Percentiles rank a stretch among this genome's conserved stretches.
These are phyloP conservation scores for slime mould (Dictyostelium discoideum) DNA, from an alignment of 78 protist genomes.

Conservation along the genomic window DNA sequence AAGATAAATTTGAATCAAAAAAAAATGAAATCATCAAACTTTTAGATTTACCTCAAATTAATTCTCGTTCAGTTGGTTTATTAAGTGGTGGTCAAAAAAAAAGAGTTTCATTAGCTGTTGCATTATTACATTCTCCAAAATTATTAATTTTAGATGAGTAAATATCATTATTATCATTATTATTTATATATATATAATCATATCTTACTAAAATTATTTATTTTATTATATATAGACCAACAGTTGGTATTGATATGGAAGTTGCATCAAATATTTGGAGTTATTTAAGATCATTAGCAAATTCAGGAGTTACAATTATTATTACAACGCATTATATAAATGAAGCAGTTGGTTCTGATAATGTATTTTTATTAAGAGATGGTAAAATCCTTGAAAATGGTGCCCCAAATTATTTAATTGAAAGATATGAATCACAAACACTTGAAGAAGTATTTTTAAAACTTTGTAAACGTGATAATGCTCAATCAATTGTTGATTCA, in stretches of 20 bases:
- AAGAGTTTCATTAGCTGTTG: slow-evolving; percentile 70
- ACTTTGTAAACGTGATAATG: slow-evolving; percentile 21
- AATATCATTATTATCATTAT: not conserved
- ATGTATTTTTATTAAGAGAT: slow-evolving; percentile 39
- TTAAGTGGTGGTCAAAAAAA: slow-evolving; percentile 86
- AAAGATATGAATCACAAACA: not conserved
- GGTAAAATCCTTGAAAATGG: slow-evolving; percentile 69
- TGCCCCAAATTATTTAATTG: slow-evolving; percentile 21
- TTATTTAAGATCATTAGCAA: slow-evolving; percentile 39
- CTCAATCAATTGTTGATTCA: not conserved
- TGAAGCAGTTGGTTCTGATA: slow-evolving; percentile 70
- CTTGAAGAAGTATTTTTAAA: slow-evolving; percentile 63
- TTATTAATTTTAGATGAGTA: slow-evolving; percentile 73
- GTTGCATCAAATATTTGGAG: slow-evolving; percentile 52
- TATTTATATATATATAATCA: too few relatives aligned
- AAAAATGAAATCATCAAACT: slow-evolving; percentile 1
- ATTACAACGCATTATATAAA: slow-evolving; percentile 86
- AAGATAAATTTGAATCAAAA: not conserved
- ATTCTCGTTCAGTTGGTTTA: slow-evolving; percentile 10
- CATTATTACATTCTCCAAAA: slow-evolving; percentile 77
- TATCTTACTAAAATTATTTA: too few relatives aligned
- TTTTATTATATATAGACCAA: slow-evolving; percentile 41
- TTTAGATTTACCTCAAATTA: not conserved
- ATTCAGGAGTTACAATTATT: slow-evolving; percentile 61
- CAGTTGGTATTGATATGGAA: slow-evolving; percentile 82